Percentiles rank a stretch among this genome's conserved stretches.
Conservation (phyloP, 176 grass and related monocot genomes). For the Hyparrhenia diplandra region DNA sequence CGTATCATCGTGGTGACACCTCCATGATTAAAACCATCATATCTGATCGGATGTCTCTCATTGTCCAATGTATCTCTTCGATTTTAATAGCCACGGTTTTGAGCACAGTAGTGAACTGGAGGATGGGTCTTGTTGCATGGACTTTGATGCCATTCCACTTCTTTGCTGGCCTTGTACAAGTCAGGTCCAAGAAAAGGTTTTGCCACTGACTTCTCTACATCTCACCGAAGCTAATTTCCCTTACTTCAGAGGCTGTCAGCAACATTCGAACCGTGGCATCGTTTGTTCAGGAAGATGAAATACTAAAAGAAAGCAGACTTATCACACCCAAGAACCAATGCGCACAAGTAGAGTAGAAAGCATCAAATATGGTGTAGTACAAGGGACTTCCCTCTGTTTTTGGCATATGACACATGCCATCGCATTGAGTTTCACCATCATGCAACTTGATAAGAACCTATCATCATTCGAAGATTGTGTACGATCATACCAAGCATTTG, state of each 20-base stretch:
- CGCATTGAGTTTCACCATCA: slow-evolving; percentile 60
- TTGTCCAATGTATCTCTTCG: slow-evolving; percentile 66
- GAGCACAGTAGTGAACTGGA: slow-evolving; percentile 49
- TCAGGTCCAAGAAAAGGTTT: slow-evolving; percentile 70
- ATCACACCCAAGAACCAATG: slow-evolving; percentile 51
- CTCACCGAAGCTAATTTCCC: slow-evolving; percentile 41
- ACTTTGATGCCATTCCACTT: slow-evolving; percentile 62
- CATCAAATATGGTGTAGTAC: slow-evolving; percentile 48
- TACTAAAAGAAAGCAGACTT: slow-evolving; percentile 50
- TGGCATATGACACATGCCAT: slow-evolving; percentile 63
- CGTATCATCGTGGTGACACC: slow-evolving; percentile 49
- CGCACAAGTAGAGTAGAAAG: slow-evolving; percentile 41
- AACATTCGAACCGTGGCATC: slow-evolving; percentile 68
- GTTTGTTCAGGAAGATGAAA: slow-evolving; percentile 54
- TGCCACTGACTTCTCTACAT: slow-evolving; percentile 27
- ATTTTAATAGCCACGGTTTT: slow-evolving; percentile 58
- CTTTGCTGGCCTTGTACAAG: slow-evolving; percentile 59
- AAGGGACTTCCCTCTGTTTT: slow-evolving; percentile 53
- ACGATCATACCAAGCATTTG: slow-evolving; percentile 55
- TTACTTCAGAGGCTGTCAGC: slow-evolving; percentile 56
- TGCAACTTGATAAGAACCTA: slow-evolving; percentile 39
- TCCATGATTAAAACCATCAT: slow-evolving; percentile 58
- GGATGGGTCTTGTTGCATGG: slow-evolving; percentile 68
- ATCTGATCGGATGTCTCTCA: slow-evolving; percentile 61
- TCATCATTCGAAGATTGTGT: slow-evolving; percentile 45